Evolutionary conservation across 2,329 filamentous ascomycete species (phyloP), one percentile per base, ranked within the genome.

Genomic region (Cyphellophora europaea): DNA sequence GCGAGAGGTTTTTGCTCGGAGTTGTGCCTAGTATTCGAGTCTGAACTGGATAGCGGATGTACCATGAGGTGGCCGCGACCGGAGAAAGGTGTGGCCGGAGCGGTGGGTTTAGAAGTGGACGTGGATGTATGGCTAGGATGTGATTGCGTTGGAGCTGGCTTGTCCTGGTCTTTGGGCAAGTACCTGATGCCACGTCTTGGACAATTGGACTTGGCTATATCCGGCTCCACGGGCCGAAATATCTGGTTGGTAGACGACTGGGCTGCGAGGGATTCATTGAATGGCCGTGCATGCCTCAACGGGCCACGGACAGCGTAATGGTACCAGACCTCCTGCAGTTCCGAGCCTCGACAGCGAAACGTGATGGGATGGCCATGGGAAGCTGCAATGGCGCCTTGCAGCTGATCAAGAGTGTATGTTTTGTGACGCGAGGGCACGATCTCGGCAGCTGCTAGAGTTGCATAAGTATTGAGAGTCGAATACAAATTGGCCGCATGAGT

Each of bases 401-500:
- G 79, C 11, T 72, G 64, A 2, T 57, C 56, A 2, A 67, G 62
- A 2, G 67, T 71, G 58, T 83, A 85, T 1, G 74, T 80, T 41
- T 66, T 56, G 5, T 61, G 53, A 36, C 51, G 49, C 12, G 62
- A 66, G 5, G 74, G 74, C 5, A 63, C 53, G 42, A 78, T 77
- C 12, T 76, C 79, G 1, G 77, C 79, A 11, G 67, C 67, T 3
- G 67, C 56, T 14, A 86, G 68, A 55, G 67, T 70, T 55, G 70
- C 52, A 54, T 83, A 83, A 10, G 75, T 77, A 10, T 79, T 74
- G 6, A 85, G 63, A 0, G 62, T 62, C 55, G 80, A 73, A 65
- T 82, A 86, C 2, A 85, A 53, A 14, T 69, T 64, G 4, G 83
- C 77, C 2, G 77, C 66, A 38, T 68, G 72, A 49, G 78, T 63